Conservation (phyloP, 257 asterid genomes). For the Solanum piurae region DNA sequence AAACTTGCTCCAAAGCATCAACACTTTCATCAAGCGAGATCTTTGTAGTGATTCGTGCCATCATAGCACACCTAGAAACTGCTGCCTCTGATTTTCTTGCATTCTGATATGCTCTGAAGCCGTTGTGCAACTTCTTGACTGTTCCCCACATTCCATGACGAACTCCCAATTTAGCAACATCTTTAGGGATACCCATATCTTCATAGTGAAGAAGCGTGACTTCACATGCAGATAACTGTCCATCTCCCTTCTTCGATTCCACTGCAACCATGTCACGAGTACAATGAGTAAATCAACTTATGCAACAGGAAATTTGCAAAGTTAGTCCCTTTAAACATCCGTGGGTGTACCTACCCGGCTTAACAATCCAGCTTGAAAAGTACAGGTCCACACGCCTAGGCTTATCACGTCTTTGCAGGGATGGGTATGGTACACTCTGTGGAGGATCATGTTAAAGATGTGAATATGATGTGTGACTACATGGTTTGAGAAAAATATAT, state of each 20-base stretch:
- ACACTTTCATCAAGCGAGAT: slow-evolving; percentile 3
- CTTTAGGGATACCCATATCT: slow-evolving; percentile 97
- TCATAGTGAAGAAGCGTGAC: slow-evolving; percentile 74
- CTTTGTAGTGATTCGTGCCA: slow-evolving; percentile 34
- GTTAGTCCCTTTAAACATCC: background rate
- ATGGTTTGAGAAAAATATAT: background rate
- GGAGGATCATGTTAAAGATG: slow-evolving; percentile 7
- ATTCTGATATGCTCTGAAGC: slow-evolving; percentile 71
- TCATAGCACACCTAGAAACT: slow-evolving; percentile 24
- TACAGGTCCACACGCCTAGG: slow-evolving; percentile 88
- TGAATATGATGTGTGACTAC: background rate
- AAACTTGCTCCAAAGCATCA: slow-evolving; percentile 12
- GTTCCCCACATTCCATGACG: slow-evolving; percentile 99
- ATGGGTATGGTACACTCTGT: slow-evolving; percentile 66
- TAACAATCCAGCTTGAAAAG: slow-evolving; percentile 91
- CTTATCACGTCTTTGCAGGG: slow-evolving; percentile 66
- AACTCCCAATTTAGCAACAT: slow-evolving; percentile 84
- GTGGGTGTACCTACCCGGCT: slow-evolving; percentile 29
- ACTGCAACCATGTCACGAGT: slow-evolving; percentile 21
- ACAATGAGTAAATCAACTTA: background rate
- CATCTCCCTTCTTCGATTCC: slow-evolving; percentile 70
- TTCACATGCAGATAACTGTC: slow-evolving; percentile 73
- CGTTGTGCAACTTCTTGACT: slow-evolving; percentile 75
- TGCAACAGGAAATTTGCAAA: background rate
- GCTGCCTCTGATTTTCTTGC: slow-evolving; percentile 16